Evolutionary conservation across 202 grass and related monocot genomes (phyloP), one percentile per base, ranked within the genome.

Genomic region (Cymbopogon flexuosus): DNA sequence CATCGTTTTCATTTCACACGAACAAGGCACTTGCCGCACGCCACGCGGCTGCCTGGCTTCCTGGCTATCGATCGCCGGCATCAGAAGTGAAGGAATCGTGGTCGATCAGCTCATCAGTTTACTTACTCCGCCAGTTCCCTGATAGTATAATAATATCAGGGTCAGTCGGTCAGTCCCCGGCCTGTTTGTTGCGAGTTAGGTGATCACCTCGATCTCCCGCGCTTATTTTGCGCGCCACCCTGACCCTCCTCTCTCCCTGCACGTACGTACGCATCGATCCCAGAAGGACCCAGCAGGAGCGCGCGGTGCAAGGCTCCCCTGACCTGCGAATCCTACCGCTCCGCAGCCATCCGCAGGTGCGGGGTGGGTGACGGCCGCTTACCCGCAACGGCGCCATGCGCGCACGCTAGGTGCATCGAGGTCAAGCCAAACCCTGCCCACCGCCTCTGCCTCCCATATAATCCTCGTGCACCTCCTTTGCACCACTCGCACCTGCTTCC

Each of bases 351-450:
- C 27, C 10, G 24, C 43, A 46, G 43, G 60, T 18, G 42, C 77
- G 27, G 18, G 77, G 83, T 81, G 82, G 87, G 58, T 81, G 87
- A 46, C 37, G 24, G 46, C 70, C 43, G 82, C 82, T 88, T 77
- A 85, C 82, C 87, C 9, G 65, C 73, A 65, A 35, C 75, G 24
- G 3, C n/a, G 27, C 37, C 73, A 19, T 49, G 82, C 64, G 30
- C 63, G 5, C 51, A 8, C 51, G 62, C 29, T 29, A 27, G 64
- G 31, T 58, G 64, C 27, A 9, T 27, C 51, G 30, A 14, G 72
- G 87, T 89, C 87, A 81, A 77, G 82, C 87, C 87, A 81, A 71
- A 77, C 82, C 14, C 82, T 41, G 77, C 78, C 82, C 81, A 65
- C 47, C 65, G 45, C 70, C 73, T 15, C 63, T 70, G 52, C 57